Conservation (phyloP, 2,329 filamentous ascomycete genomes). For the Aureobasidium vineae region DNA sequence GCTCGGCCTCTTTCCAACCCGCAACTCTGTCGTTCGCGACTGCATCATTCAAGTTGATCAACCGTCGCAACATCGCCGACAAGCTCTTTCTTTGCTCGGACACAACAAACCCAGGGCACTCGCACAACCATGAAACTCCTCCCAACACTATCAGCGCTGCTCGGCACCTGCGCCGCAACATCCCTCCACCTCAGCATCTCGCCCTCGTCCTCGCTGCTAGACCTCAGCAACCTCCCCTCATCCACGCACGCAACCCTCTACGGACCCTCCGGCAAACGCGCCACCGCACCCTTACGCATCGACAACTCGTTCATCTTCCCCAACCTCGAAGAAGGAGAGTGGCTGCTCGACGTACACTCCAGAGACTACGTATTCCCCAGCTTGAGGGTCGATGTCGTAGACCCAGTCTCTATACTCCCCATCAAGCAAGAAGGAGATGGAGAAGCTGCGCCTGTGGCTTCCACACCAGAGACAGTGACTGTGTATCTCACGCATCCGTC, state of each 20-base stretch:
- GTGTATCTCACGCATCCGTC: conserved; percentile 85
- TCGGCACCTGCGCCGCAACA: conserved; percentile 36
- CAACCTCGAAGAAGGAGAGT: conserved; percentile 69
- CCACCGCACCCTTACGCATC: conserved; percentile 61
- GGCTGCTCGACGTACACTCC: conserved; percentile 78
- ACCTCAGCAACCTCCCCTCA: conserved; percentile 50
- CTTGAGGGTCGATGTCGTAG: conserved; percentile 71
- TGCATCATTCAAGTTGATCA: neutral
- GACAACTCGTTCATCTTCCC: conserved; percentile 72
- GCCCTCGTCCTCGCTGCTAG: conserved; percentile 42
- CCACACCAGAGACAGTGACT: conserved; percentile 49
- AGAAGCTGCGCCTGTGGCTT: conserved; percentile 29
- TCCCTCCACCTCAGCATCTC: conserved; percentile 55
- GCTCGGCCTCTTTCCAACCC: conserved; percentile 6
- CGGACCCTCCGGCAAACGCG: conserved; percentile 40
- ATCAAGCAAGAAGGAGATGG: neutral
- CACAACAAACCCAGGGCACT: neutral
- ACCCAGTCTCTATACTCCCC: conserved; percentile 34
- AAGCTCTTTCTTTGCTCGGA: neutral
- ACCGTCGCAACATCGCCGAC: neutral
- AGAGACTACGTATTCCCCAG: conserved; percentile 73
- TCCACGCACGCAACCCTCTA: conserved; percentile 64
- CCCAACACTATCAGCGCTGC: neutral
- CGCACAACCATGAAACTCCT: conserved; percentile 3
- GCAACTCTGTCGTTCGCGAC: conserved; percentile 3